Percentiles rank a stretch among this genome's conserved stretches.
Evolutionary conservation across 108 stramenopile genomes (phyloP).

Genomic region (Pelagomonas calceolata): DNA sequence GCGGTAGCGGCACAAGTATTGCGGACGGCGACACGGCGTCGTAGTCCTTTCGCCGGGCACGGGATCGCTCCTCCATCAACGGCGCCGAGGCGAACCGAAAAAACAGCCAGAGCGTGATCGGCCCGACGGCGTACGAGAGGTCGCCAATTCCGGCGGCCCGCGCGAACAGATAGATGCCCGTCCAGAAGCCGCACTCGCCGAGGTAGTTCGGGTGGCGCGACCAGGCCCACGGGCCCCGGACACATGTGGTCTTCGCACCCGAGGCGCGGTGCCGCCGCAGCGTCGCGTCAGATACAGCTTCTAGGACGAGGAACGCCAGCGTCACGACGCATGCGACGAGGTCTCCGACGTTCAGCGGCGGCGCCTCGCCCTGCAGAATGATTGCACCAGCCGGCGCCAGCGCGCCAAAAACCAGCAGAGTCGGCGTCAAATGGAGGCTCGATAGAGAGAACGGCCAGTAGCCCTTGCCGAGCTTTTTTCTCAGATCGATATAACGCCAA

Average conservation of each 20-base stretch:
- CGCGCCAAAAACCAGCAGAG: conserved; percentile 5
- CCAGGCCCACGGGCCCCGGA: conserved; percentile 4
- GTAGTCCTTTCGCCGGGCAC: too few relatives aligned
- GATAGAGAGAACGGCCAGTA: conserved; percentile 4
- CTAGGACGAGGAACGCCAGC: not conserved
- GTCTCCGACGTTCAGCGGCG: not conserved
- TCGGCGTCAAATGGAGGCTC: conserved; percentile 1
- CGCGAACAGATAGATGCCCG: not conserved
- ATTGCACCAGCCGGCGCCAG: not conserved
- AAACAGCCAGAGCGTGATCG: conserved; percentile 5
- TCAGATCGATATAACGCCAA: conserved; percentile 1
- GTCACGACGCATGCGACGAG: not conserved
- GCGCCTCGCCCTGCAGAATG: not conserved
- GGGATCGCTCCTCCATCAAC: conserved; percentile 1
- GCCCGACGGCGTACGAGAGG: conserved; percentile 16
- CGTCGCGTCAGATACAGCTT: not conserved
- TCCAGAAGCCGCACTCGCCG: conserved; percentile 8
- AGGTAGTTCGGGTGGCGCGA: conserved; percentile 16
- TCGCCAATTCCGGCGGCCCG: not conserved
- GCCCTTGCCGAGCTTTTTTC: not conserved
- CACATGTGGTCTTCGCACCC: not conserved
- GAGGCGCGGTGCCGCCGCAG: not conserved
- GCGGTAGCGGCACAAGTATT: too few relatives aligned
- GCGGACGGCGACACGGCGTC: too few relatives aligned
- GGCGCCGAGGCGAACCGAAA: not conserved